Evolutionary conservation across 1,284 basidiomycete genomes (phyloP).

Genomic region (Trichosporon inkin): DNA sequence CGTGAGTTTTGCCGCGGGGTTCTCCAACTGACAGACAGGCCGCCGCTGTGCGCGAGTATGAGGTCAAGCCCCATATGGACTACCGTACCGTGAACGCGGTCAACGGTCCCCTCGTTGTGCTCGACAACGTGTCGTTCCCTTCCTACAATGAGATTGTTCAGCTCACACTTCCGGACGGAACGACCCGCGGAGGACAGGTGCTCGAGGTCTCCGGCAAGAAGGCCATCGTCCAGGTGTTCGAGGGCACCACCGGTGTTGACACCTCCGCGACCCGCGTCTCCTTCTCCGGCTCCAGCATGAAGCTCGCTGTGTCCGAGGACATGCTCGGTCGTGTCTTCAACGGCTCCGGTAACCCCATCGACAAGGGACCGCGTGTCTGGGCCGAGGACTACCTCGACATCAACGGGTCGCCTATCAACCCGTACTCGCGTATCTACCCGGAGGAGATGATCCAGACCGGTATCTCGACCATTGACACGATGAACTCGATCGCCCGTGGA

Average conservation of each 20-base stretch:
- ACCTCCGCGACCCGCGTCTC: conserved; percentile 91
- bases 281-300: conserved; percentile 98
- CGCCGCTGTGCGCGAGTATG: conserved; percentile 54
- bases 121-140: conserved; percentile 99
- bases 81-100: conserved; percentile 94
- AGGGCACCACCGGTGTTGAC: conserved; percentile 96
- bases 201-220: conserved; percentile 98
- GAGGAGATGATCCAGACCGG: conserved; percentile 99
- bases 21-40: conserved; percentile 27
- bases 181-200: conserved; percentile 92
- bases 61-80: conserved; percentile 78
- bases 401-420: conserved; percentile 99
- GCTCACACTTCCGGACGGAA: conserved; percentile 91
- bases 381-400: conserved; percentile 99
- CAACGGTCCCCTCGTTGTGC: conserved; percentile 90
- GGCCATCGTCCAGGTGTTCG: conserved; percentile 98
- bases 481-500: conserved; percentile 99
- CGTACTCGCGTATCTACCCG: conserved; percentile 97
- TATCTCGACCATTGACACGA: conserved; percentile 96
- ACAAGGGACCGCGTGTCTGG: conserved; percentile 97
- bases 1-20: conserved; percentile 27
- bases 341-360: conserved; percentile 95
- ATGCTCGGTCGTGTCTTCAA: conserved; percentile 99
- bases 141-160: conserved; percentile 99
- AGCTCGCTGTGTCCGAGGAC: conserved; percentile 97